These are phyloP conservation scores for Kodamaea anthophila DNA, from an alignment of 1,139 yeast species.

Conservation along the genomic window DNA sequence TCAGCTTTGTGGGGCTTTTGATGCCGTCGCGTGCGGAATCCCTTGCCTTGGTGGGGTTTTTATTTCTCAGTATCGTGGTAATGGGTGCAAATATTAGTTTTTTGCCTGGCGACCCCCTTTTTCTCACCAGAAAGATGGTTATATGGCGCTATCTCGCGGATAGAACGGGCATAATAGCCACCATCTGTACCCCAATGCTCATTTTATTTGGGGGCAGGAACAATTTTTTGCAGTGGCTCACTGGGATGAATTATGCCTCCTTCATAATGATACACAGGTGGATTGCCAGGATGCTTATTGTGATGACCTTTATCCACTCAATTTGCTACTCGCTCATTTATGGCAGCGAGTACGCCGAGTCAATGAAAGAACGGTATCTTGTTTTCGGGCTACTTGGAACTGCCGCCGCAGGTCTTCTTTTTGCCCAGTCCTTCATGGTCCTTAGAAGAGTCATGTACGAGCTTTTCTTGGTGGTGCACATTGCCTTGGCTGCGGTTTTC, in stretches of 20 bases:
- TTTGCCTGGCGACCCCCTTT: slow-evolving; percentile 21
- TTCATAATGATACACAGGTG: slow-evolving; percentile 34
- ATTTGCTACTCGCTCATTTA: slow-evolving; percentile 29
- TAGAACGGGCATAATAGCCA: slow-evolving; percentile 28
- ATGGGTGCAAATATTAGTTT: slow-evolving; percentile 15
- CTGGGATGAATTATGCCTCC: slow-evolving; percentile 35
- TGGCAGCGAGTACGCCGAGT: slow-evolving; percentile 10
- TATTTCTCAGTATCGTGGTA: slow-evolving; percentile 4
- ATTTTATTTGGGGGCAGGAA: slow-evolving; percentile 41
- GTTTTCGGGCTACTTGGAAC: slow-evolving; percentile 30
- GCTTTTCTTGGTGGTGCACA: slow-evolving; percentile 34
- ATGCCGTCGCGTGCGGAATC: slow-evolving; percentile 14
- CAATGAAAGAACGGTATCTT: slow-evolving; percentile 17
- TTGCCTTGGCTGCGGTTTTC: slow-evolving; percentile 35
- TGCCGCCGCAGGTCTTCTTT: slow-evolving; percentile 28
- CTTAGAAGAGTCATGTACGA: slow-evolving; percentile 43
- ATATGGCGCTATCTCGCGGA: slow-evolving; percentile 24
- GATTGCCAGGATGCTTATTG: slow-evolving; percentile 27
- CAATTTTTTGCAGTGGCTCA: slow-evolving; percentile 36
- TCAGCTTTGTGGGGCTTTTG: slow-evolving; percentile 8
- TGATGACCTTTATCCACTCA: slow-evolving; percentile 29
- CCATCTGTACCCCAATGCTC: slow-evolving; percentile 27
- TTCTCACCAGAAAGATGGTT: slow-evolving; percentile 13
- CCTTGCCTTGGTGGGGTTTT: slow-evolving; percentile 16
- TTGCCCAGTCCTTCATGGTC: slow-evolving; percentile 28